These are phyloP conservation scores for Cladosporium velox DNA, from an alignment of 2,329 filamentous ascomycete species.

Conservation along the genomic window DNA sequence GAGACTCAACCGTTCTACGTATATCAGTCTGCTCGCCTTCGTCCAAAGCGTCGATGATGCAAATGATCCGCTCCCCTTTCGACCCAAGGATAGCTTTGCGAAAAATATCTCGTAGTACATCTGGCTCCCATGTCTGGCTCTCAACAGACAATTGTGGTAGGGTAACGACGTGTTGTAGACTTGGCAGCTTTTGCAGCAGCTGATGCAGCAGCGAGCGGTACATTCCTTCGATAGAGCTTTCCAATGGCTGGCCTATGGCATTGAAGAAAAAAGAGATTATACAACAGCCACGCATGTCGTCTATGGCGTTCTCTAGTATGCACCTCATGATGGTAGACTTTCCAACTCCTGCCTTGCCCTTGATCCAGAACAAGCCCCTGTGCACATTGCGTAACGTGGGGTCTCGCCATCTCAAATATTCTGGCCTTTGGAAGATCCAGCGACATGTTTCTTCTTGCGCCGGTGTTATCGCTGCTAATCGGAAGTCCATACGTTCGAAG, in stretches of 20 bases:
- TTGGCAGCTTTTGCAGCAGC: conserved; percentile 38
- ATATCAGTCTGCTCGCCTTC: conserved; percentile 46
- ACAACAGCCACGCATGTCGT: conserved; percentile 22
- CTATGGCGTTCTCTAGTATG: conserved; percentile 14
- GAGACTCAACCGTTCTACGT: conserved; percentile 40
- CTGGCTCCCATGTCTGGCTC: neutral
- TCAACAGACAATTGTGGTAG: neutral
- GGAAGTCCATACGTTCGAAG: too few relatives aligned
- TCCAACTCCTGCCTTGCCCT: conserved; percentile 42
- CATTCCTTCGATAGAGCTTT: conserved; percentile 40
- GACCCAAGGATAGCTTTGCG: neutral
- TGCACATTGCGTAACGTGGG: too few relatives aligned
- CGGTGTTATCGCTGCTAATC: neutral
- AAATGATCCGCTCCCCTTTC: neutral
- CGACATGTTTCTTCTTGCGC: neutral
- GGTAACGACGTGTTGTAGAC: neutral
- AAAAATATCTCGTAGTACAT: neutral
- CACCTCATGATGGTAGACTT: conserved; percentile 43
- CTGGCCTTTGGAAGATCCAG: neutral
- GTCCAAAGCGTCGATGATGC: conserved; percentile 49
- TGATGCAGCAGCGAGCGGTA: conserved; percentile 46
- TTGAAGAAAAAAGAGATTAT: conserved; percentile 54
- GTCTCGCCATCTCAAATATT: conserved; percentile 8
- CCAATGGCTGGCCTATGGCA: conserved; percentile 46
- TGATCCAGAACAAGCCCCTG: conserved; percentile 25